A percentile compares a stretch with the other conserved stretches of the same genome.
Conservation (phyloP, 495 filamentous ascomycete genomes). For the Parathielavia hyrcaniae region DNA sequence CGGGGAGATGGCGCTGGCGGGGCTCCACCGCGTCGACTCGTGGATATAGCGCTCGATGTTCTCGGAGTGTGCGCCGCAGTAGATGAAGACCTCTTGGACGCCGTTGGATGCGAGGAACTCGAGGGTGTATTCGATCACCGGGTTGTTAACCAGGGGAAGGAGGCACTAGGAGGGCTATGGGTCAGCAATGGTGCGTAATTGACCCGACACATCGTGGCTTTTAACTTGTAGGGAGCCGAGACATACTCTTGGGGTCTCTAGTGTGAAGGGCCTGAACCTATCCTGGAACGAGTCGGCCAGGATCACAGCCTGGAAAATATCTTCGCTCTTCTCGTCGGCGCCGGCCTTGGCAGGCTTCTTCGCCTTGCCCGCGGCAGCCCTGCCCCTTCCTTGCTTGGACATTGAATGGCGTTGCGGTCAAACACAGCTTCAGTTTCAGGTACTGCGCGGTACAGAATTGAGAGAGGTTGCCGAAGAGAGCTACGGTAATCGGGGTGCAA, state of each 20-base stretch:
- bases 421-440: neutral
- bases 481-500: neutral
- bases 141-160: constrained; percentile 85
- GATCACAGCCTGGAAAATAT: constrained; percentile 83
- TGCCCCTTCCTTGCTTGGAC: constrained; percentile 45
- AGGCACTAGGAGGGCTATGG: constrained; percentile 59
- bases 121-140: constrained; percentile 94
- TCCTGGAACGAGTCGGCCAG: constrained; percentile 93
- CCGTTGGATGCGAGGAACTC: constrained; percentile 94
- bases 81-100: constrained; percentile 86
- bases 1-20: constrained; percentile 58
- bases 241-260: constrained; percentile 80
- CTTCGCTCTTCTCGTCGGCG: constrained; percentile 66
- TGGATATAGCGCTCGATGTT: constrained; percentile 79
- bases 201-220: neutral
- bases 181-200: constrained; percentile 8
- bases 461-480: neutral
- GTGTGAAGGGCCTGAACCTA: constrained; percentile 79
- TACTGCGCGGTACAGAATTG: neutral
- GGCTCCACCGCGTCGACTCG: constrained; percentile 40
- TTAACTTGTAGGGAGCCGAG: neutral
- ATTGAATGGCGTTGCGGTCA: constrained; percentile 23
- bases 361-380: constrained; percentile 40
- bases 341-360: constrained; percentile 51
- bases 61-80: constrained; percentile 83